Conservation (phyloP, 1,284 basidiomycete species). For the Papiliotrema terrestris region DNA sequence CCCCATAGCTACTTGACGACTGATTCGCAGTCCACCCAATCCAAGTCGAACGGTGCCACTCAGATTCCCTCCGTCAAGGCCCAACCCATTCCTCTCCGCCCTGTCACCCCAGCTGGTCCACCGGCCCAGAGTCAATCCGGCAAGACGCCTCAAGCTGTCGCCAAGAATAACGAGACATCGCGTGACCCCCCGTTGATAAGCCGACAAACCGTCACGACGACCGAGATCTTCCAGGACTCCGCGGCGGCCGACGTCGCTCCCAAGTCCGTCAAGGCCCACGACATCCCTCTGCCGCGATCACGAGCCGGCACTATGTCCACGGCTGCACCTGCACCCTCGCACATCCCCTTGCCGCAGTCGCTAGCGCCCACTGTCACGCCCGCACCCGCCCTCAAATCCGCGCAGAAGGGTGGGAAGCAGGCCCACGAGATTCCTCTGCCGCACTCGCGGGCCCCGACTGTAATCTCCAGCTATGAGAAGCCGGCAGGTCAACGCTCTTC, state of each 20-base stretch:
- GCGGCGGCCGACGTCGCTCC: no score
- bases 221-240: no score
- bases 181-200: no score
- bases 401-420: background rate
- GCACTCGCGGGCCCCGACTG: background rate
- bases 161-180: no score
- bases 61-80: background rate
- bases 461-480: background rate
- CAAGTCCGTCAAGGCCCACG: background rate
- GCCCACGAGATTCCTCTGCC: background rate
- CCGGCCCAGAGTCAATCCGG: background rate
- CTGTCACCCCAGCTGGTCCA: background rate
- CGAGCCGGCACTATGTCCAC: background rate
- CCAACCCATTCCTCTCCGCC: background rate
- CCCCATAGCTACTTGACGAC: no score
- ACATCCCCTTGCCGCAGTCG: no score
- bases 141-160: no score
- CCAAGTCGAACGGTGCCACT: conserved; percentile 4
- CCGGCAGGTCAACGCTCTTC: background rate
- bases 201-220: no score
- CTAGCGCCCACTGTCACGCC: no score
- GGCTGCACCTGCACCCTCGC: no score
- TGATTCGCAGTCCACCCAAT: conserved; percentile 11
- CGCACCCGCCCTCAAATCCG: no score
- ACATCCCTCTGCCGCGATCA: background rate